These are phyloP conservation scores for Eutrema japonicum DNA, from an alignment of 345 rosid species.

Conservation along the genomic window DNA sequence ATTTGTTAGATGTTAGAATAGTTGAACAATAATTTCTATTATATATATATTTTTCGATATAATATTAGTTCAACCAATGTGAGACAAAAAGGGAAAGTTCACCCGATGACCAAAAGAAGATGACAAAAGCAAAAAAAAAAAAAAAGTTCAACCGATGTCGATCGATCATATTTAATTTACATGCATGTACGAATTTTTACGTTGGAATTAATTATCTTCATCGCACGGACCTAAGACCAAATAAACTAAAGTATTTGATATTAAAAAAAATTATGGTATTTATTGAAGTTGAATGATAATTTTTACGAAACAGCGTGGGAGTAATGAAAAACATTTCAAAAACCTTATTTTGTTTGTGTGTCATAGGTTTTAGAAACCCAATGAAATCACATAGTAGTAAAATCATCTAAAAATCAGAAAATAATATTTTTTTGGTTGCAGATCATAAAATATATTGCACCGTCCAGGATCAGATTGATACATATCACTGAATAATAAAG, in stretches of 20 bases:
- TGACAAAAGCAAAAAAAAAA: background rate
- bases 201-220: background rate
- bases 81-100: constrained; percentile 14
- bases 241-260: background rate
- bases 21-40: background rate
- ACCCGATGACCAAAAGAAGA: background rate
- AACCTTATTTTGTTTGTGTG: background rate
- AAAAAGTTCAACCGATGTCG: background rate
- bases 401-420: too few species aligned
- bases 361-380: background rate
- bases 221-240: background rate
- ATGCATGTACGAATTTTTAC: background rate
- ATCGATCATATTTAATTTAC: background rate
- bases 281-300: too few species aligned
- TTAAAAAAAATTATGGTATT: too few species aligned
- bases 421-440: too few species aligned
- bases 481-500: background rate
- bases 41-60: background rate
- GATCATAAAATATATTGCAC: constrained; percentile 28
- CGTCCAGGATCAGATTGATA: constrained; percentile 32
- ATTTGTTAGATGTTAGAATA: constrained; percentile 3
- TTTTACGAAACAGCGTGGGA: too few species aligned
- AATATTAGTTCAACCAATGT: constrained; percentile 5
- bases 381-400: background rate
- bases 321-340: too few species aligned